Base-by-base conservation (phyloP, 139 green algal genomes). In the Choricystis sp. region DNA sequence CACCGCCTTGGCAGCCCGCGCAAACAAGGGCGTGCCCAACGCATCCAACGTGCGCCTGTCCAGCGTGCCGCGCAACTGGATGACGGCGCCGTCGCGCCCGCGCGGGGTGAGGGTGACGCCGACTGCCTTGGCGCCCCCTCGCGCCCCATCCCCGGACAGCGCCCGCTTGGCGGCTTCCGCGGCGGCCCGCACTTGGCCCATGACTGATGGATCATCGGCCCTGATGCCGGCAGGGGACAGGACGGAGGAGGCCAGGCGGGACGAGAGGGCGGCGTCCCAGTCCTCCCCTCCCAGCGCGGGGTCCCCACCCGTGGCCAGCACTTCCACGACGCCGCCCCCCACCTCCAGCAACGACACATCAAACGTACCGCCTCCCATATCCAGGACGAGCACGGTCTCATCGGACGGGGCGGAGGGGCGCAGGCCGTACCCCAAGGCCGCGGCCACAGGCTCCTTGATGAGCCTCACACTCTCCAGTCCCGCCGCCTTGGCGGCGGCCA, bases 341-440 rank as follows among this genome's bases (percentile, higher is more conserved):
- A 88, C 88, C 62, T 95, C 88, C 60, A 95, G 72, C n/a, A 95
- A 66, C 31, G 61, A 80, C 1, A 96, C 78, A 58, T 96, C 89
- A 70, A 85, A 91, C 4, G 89, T 96, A 60, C 89, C 89, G 5
- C 89, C 89, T 1, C 89, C 89, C 27, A 96, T 72, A 70, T 96
- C 89, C 64, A 95, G 87, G 60, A 95, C 88, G 29, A 95, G 76
- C 60, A 96, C 79, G 5, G 79, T 86, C 66, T 90, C 70, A 56
- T 95, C 85, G 64, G 83, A 28, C 62, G 80, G 63, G 26, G 87
- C 66, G 60, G 89, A 74, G 9, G 40, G 9, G 9, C 40, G 40
- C 58, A 96, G 60, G 16, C 88, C 89, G 68, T 96, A 96, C 1
- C 85, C 86, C 40, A 96, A 73, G 0, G 88, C 89, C 19, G 88